These are phyloP conservation scores for Colletotrichum higginsianum DNA, from an alignment of 2,329 filamentous ascomycete species.

Conservation along the genomic window DNA sequence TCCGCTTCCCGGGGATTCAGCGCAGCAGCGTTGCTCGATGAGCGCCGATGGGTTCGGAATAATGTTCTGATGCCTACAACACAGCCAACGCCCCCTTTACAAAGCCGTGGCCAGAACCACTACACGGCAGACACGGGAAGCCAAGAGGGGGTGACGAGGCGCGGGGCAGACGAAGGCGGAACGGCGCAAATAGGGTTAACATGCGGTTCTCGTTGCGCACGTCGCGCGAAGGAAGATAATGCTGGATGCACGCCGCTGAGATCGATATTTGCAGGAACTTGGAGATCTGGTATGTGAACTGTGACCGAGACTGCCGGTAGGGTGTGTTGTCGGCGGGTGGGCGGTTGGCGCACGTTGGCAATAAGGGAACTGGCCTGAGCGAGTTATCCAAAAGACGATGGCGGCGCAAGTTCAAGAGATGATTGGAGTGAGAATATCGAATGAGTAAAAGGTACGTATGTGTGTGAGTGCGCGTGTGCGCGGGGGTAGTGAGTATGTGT, in stretches of 20 bases:
- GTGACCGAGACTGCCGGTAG: conserved; percentile 11
- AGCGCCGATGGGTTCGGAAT: conserved; percentile 8
- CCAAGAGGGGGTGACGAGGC: conserved; percentile 17
- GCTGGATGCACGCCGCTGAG: background rate
- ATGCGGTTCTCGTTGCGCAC: background rate
- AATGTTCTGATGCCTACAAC: background rate
- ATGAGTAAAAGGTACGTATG: background rate
- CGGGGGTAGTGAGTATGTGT: too few species aligned
- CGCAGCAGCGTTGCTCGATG: conserved; percentile 2
- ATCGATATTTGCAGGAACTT: conserved; percentile 14
- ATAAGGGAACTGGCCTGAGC: background rate
- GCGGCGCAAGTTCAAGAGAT: background rate
- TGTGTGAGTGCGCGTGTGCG: too few species aligned
- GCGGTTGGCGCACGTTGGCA: conserved; percentile 14
- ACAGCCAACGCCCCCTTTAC: conserved; percentile 30
- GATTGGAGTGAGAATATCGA: background rate
- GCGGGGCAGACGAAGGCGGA: background rate
- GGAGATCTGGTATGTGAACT: background rate
- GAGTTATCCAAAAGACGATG: background rate
- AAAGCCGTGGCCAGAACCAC: conserved; percentile 11
- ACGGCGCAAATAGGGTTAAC: conserved; percentile 23
- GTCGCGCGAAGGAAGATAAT: background rate
- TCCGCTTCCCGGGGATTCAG: background rate
- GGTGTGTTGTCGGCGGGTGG: conserved; percentile 29
- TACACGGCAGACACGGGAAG: background rate